Base-by-base conservation (phyloP, 2,329 filamentous ascomycete genomes). In the Xylariaceae sp. region DNA sequence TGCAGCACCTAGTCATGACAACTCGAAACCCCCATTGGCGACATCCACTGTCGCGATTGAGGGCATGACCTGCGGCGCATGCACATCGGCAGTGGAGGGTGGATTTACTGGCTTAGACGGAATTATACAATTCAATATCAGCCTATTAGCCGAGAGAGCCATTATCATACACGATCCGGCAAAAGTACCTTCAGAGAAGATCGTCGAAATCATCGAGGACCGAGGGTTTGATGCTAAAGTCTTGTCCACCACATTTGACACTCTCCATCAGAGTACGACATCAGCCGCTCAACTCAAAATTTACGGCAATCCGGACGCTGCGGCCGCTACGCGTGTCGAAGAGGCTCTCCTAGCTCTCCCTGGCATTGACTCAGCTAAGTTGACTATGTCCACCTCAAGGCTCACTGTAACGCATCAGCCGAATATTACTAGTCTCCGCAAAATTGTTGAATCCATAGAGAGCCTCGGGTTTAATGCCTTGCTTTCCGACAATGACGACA, bases 41-140 rank as follows among this genome's bases (percentile, higher is more conserved):
- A 89, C 84, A 0, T 96, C 92, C 0, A 97, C 92, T 0, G 80
- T 99, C 16, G 85, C 88, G 4, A 89, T 99, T 51, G 89, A 94
- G 62, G 94, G 94, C 47, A 99, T 99, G 94, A 99, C 94, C 1
- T 97, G 94, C 68, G 92, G 92, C 19, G 90, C 94, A 40, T 99
- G 94, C 71, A 97, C 94, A 0, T 92, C 92, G 1, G 91, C 92
- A 5, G 85, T 97, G 1, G 89, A 96, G 66, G 80, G 83, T 47
- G 90, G 88, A 3, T 94, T 99, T 72, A 82, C 84, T 61, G 82
- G 80, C 58, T 72, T 92, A 1, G 83, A 88, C 9, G 94, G 94
- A 19, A 71, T 97, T 15, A 68, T 90, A 52, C 89, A 91, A 61
- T 96, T 97, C 76, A 96, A 96, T 67, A 95, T 99, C 70, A 96